A percentile compares a stretch with the other conserved stretches of the same genome.
These are phyloP conservation scores for Macadamia integrifolia DNA, from an alignment of 164 flowering plant genomes.

Conservation along the genomic window DNA sequence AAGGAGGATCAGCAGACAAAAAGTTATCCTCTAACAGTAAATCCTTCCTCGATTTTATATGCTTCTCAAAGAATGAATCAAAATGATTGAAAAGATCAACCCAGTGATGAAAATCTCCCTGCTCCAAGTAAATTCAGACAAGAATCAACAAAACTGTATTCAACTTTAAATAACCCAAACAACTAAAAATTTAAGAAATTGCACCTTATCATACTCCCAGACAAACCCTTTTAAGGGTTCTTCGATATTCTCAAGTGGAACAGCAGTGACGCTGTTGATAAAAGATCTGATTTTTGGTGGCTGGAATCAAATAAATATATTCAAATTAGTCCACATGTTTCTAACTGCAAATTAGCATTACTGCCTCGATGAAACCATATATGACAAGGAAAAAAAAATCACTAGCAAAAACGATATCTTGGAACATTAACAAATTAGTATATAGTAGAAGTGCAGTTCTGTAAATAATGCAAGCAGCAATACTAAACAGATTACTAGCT, in stretches of 20 bases:
- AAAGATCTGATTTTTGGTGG: constrained; percentile 85
- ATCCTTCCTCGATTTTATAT: constrained; percentile 76
- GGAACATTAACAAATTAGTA: too few species aligned
- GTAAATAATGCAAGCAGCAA: too few species aligned
- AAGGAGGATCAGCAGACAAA: constrained; percentile 75
- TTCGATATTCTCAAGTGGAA: constrained; percentile 75
- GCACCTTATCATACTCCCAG: constrained; percentile 96
- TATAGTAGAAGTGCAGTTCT: too few species aligned
- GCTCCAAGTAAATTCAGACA: constrained; percentile 13
- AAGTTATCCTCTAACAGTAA: constrained; percentile 69
- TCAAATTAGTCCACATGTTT: too few species aligned
- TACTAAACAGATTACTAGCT: too few species aligned
- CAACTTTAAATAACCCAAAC: neutral
- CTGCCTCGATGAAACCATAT: too few species aligned
- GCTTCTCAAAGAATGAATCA: constrained; percentile 86
- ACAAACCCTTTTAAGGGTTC: constrained; percentile 60
- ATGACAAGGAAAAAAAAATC: too few species aligned
- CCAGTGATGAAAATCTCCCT: constrained; percentile 99
- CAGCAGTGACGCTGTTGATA: constrained; percentile 55
- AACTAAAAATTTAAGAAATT: neutral
- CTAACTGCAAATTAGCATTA: too few species aligned
- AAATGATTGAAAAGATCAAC: constrained; percentile 88
- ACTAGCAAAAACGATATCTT: too few species aligned
- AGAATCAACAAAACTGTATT: constrained; percentile 7
- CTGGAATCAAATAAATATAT: constrained; percentile 31